phyloP scores from a whole-genome alignment of 306 rosid genomes.

The Medicago arabica region DNA sequence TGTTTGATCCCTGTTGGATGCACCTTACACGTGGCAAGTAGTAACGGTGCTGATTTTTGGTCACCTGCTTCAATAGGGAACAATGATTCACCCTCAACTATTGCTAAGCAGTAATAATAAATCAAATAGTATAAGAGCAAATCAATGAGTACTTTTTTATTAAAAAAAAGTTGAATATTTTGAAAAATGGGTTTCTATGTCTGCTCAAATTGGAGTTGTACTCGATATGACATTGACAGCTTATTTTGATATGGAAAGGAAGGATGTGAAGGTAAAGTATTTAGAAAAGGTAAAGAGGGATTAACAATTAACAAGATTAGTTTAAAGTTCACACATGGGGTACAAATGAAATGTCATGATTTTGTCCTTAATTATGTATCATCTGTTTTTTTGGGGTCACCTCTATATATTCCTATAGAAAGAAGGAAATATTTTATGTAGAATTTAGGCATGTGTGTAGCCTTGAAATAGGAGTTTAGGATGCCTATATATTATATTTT shows the following conservation, averaged over 20 bases:
- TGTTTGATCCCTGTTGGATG: slow-evolving; percentile 79
- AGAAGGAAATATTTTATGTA: slow-evolving; percentile 25
- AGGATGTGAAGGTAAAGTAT: slow-evolving; percentile 38
- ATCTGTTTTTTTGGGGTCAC: slow-evolving; percentile 42
- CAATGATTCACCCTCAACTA: slow-evolving; percentile 32
- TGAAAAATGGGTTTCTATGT: slow-evolving; percentile 40
- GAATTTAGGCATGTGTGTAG: slow-evolving; percentile 37
- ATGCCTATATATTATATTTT: slow-evolving; percentile 37
- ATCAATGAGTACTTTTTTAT: neutral
- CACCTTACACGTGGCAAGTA: slow-evolving; percentile 67
- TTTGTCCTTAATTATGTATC: slow-evolving; percentile 49
- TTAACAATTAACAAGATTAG: slow-evolving; percentile 45
- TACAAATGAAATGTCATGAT: slow-evolving; percentile 45
- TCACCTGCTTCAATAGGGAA: slow-evolving; percentile 66
- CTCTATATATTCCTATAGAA: slow-evolving; percentile 23
- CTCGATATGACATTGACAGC: slow-evolving; percentile 37
- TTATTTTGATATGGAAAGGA: slow-evolving; percentile 41
- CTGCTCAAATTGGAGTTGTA: slow-evolving; percentile 44
- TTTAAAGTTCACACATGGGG: slow-evolving; percentile 40
- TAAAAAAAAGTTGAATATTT: slow-evolving; percentile 32
- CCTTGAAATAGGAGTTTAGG: slow-evolving; percentile 35
- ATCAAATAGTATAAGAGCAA: neutral
- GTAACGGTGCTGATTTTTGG: slow-evolving; percentile 96
- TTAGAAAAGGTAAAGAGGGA: slow-evolving; percentile 40
- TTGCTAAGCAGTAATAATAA: slow-evolving; percentile 25